Evolutionary conservation across 2,329 filamentous ascomycete species (phyloP).

Genomic region (Aspergillus puulaauensis): DNA sequence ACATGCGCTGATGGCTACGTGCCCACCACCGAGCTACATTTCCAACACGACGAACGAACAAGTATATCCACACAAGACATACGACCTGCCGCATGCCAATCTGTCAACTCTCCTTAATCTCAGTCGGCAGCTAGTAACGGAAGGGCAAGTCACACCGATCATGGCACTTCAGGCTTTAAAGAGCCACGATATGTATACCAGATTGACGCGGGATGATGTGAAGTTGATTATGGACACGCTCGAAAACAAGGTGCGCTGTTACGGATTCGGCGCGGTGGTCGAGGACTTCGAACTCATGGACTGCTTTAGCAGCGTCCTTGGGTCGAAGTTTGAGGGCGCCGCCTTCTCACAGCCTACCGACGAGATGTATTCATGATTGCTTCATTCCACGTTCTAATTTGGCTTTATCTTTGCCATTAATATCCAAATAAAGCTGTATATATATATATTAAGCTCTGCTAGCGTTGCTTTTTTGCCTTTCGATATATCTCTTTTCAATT

Average conservation of each 20-base stretch:
- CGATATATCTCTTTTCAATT: slow-evolving; percentile 1
- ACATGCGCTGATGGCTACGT: slow-evolving; percentile 90
- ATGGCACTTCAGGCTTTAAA: slow-evolving; percentile 90
- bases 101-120: slow-evolving; percentile 80
- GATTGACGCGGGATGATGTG: slow-evolving; percentile 69
- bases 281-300: slow-evolving; percentile 69
- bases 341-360: slow-evolving; percentile 26
- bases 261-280: slow-evolving; percentile 74
- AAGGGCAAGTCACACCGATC: slow-evolving; percentile 83
- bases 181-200: slow-evolving; percentile 65
- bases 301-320: slow-evolving; percentile 70
- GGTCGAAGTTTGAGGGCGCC: slow-evolving; percentile 32
- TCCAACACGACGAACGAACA: slow-evolving; percentile 52
- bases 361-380: slow-evolving; percentile 33
- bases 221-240: slow-evolving; percentile 71
- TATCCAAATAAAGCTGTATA: background rate
- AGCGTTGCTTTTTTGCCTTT: background rate
- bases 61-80: slow-evolving; percentile 68
- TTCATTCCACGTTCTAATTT: background rate
- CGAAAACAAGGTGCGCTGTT: slow-evolving; percentile 80
- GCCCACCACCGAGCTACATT: slow-evolving; percentile 70
- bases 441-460: background rate
- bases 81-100: slow-evolving; percentile 74
- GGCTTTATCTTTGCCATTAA: background rate
- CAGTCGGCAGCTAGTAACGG: slow-evolving; percentile 76